Percentiles rank a stretch among this genome's conserved stretches.
Evolutionary conservation across 2,329 filamentous ascomycete species (phyloP).

Genomic region (Sporothrix protearum): DNA sequence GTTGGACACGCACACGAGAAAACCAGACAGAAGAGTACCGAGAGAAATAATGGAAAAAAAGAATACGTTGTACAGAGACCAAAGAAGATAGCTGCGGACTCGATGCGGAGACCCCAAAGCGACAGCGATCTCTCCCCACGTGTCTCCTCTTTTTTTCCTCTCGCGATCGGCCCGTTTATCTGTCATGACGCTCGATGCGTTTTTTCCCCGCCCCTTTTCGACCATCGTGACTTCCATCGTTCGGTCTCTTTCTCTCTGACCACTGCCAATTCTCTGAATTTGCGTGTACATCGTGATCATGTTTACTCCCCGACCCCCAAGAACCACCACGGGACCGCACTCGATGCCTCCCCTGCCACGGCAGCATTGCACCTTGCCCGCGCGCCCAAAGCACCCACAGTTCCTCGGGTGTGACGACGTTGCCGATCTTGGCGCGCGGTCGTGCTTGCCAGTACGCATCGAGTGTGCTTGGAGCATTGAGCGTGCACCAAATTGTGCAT

Average conservation of each 20-base stretch:
- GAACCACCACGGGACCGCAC: not conserved
- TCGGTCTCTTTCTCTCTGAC: too few relatives aligned
- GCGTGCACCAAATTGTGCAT: not conserved
- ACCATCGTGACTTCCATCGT: not conserved
- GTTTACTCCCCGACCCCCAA: not conserved
- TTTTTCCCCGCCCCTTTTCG: not conserved
- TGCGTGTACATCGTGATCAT: not conserved
- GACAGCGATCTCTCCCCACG: conserved; percentile 6
- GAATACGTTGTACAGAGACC: too few relatives aligned
- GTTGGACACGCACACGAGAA: not conserved
- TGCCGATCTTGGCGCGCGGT: not conserved
- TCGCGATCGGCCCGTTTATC: conserved; percentile 19
- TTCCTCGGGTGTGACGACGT: not conserved
- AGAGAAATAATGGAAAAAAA: too few relatives aligned
- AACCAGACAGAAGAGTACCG: not conserved
- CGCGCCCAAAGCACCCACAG: not conserved
- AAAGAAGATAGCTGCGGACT: not conserved
- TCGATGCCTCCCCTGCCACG: not conserved
- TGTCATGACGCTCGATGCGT: conserved; percentile 2
- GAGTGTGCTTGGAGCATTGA: not conserved
- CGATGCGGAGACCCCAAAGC: not conserved
- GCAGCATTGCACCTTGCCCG: not conserved
- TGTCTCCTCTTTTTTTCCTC: conserved; percentile 13
- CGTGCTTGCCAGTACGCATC: not conserved
- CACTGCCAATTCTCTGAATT: not conserved